Evolutionary conservation across 2,329 filamentous ascomycete genomes (phyloP).

Genomic region (Neodidymelliopsis sp.): DNA sequence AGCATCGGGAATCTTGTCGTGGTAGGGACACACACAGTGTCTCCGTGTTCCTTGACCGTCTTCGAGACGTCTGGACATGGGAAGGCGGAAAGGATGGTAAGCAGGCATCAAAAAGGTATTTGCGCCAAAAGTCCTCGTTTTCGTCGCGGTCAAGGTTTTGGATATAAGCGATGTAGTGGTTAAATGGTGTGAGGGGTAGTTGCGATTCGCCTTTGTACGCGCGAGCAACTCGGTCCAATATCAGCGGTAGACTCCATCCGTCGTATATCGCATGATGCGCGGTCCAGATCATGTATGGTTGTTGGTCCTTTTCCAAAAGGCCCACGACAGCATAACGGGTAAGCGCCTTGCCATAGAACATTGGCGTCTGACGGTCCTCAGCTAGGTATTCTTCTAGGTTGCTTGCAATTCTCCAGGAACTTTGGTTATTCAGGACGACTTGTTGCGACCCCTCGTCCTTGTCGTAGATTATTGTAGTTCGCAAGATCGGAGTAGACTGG

Average conservation of each 20-base stretch:
- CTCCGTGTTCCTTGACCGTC: background rate
- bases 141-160: slow-evolving; percentile 16
- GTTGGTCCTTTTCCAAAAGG: too few relatives aligned
- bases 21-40: slow-evolving; percentile 1
- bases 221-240: slow-evolving; percentile 12
- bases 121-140: slow-evolving; percentile 36
- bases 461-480: too few relatives aligned
- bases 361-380: too few relatives aligned
- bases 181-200: slow-evolving; percentile 3
- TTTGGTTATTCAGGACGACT: too few relatives aligned
- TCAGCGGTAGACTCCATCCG: slow-evolving; percentile 21
- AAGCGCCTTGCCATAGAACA: slow-evolving; percentile 17
- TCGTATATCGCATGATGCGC: slow-evolving; percentile 50
- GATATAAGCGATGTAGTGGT: slow-evolving; percentile 33
- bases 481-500: too few relatives aligned
- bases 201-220: slow-evolving; percentile 8
- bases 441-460: too few relatives aligned
- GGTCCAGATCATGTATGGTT: too few relatives aligned
- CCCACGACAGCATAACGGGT: slow-evolving; percentile 15
- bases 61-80: slow-evolving; percentile 2
- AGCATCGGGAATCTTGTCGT: background rate
- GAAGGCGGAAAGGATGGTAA: slow-evolving; percentile 17
- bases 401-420: too few relatives aligned
- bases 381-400: too few relatives aligned
- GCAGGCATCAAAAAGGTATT: slow-evolving; percentile 22